Percentiles rank a stretch among this genome's conserved stretches.
phyloP scores from a whole-genome alignment of 371 early-diverging fungal genomes.

The Rhizopus delemar region DNA sequence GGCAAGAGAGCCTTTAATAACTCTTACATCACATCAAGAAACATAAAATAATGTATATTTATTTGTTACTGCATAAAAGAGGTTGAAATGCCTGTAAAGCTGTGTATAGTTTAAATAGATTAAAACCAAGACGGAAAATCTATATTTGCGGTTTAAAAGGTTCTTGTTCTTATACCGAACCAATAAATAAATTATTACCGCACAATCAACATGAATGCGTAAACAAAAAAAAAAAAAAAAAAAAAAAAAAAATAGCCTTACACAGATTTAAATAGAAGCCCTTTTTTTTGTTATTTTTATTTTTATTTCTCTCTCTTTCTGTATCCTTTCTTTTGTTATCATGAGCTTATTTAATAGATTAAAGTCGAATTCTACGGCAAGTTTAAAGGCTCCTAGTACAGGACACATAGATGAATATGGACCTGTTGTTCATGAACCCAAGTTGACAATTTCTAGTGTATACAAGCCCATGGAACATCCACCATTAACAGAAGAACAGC shows the following conservation, averaged over 20 bases:
- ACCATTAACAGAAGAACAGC: slow-evolving; percentile 49
- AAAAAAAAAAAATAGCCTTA: too few species aligned
- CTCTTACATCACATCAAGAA: too few species aligned
- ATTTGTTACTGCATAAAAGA: too few species aligned
- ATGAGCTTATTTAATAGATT: slow-evolving; percentile 30
- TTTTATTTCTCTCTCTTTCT: slow-evolving; percentile 4
- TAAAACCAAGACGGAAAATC: neutral
- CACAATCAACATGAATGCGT: too few species aligned
- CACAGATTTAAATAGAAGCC: neutral
- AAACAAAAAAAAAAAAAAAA: too few species aligned
- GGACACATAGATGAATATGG: slow-evolving; percentile 25
- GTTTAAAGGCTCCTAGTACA: slow-evolving; percentile 15
- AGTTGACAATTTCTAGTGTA: slow-evolving; percentile 31
- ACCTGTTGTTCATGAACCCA: slow-evolving; percentile 37
- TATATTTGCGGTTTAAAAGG: neutral
- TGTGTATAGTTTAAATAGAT: neutral
- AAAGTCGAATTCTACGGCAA: slow-evolving; percentile 26
- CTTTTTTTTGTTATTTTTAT: slow-evolving; percentile 1
- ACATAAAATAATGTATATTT: too few species aligned
- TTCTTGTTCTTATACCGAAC: neutral
- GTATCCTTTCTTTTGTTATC: slow-evolving; percentile 3
- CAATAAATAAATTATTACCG: neutral
- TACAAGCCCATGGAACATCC: slow-evolving; percentile 26
- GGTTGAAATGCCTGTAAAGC: neutral
- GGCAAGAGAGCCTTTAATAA: too few species aligned